Percentiles rank a stretch among this genome's conserved stretches.
These are phyloP conservation scores for Magnolia kwangsiensis DNA, from an alignment of 164 flowering plant genomes.

Conservation along the genomic window DNA sequence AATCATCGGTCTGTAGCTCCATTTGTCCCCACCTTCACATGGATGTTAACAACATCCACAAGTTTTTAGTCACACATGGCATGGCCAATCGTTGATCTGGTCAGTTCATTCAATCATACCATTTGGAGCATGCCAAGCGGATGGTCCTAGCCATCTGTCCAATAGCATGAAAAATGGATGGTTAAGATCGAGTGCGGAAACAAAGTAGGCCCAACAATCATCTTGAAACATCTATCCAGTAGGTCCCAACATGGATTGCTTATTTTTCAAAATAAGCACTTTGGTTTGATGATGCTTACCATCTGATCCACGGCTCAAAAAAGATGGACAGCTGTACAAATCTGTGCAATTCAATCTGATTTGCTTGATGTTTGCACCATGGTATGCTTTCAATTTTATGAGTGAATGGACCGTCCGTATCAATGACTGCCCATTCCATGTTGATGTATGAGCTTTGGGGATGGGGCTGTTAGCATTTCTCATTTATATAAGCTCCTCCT, in stretches of 20 bases:
- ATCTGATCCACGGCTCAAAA: too few relatives aligned
- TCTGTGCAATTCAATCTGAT: background rate
- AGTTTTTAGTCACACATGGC: too few relatives aligned
- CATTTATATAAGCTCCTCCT: background rate
- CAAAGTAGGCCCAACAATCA: background rate
- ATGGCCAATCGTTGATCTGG: too few relatives aligned
- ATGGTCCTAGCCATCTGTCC: background rate
- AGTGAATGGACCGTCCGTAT: background rate
- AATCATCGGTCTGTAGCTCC: too few relatives aligned
- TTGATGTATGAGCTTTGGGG: background rate
- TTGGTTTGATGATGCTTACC: background rate
- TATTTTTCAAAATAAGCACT: background rate
- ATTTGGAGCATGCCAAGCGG: background rate
- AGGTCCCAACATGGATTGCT: background rate
- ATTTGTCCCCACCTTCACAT: too few relatives aligned
- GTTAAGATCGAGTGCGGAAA: background rate
- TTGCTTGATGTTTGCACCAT: background rate
- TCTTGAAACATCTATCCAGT: background rate
- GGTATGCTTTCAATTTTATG: background rate
- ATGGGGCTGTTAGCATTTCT: too few relatives aligned
- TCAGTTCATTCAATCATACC: background rate
- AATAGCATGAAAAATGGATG: background rate
- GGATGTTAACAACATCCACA: too few relatives aligned
- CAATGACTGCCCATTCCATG: background rate
- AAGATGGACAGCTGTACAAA: too few relatives aligned